phyloP scores from a whole-genome alignment of 73 alveolate genomes.

The Tetrahymena borealis region DNA sequence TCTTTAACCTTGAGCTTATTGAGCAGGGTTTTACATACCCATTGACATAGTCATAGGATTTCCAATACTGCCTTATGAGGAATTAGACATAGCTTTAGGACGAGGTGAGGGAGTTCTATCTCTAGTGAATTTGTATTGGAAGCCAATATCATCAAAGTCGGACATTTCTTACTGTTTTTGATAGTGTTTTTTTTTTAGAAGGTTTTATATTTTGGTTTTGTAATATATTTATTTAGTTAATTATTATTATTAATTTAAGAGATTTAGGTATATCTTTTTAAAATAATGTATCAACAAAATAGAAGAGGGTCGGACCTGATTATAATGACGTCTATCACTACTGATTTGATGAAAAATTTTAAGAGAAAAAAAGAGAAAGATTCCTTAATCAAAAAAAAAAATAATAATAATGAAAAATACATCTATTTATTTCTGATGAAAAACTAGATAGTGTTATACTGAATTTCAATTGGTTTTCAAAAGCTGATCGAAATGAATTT shows the following conservation, averaged over 20 bases:
- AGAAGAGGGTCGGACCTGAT: not conserved
- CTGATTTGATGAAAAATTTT: not conserved
- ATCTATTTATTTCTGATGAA: too few relatives aligned
- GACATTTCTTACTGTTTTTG: not conserved
- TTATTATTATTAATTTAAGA: not conserved
- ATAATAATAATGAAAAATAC: too few relatives aligned
- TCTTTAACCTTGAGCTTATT: not conserved
- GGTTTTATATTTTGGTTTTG: not conserved
- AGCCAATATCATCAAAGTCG: not conserved
- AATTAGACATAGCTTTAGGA: not conserved
- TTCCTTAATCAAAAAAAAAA: not conserved
- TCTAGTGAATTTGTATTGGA: not conserved
- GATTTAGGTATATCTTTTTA: not conserved
- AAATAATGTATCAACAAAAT: not conserved
- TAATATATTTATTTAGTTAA: not conserved
- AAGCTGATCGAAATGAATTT: too few relatives aligned
- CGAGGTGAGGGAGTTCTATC: conserved; percentile 1
- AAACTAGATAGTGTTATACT: too few relatives aligned
- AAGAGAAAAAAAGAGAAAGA: not conserved
- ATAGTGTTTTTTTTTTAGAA: not conserved
- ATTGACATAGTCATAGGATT: not conserved
- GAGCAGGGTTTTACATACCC: not conserved
- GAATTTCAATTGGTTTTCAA: too few relatives aligned
- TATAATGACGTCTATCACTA: not conserved
- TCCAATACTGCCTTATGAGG: not conserved